Evolutionary conservation across 2,329 filamentous ascomycete species (phyloP).

Genomic region (Dothiorella sarmentorum): DNA sequence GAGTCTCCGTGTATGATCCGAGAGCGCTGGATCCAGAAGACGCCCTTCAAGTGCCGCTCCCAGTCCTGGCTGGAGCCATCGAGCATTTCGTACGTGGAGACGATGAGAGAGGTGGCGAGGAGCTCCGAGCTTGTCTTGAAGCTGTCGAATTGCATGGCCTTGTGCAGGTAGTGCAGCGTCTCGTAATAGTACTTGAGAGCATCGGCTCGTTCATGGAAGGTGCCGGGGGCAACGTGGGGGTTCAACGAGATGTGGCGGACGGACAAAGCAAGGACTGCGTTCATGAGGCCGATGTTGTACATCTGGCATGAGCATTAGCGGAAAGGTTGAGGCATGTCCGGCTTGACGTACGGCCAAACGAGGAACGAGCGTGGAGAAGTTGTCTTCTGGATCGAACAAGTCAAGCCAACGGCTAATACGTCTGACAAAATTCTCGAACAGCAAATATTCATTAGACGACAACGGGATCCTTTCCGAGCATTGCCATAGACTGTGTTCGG

Average conservation of each 20-base stretch:
- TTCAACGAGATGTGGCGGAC: constrained; percentile 49
- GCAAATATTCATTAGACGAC: constrained; percentile 17
- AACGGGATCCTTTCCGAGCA: constrained; percentile 2
- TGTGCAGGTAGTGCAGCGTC: constrained; percentile 59
- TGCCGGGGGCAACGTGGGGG: constrained; percentile 18
- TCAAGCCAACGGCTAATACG: constrained; percentile 41
- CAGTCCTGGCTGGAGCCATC: constrained; percentile 55
- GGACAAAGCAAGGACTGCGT: constrained; percentile 56
- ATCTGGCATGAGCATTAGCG: constrained; percentile 26
- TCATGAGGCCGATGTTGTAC: constrained; percentile 55
- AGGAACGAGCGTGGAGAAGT: constrained; percentile 32
- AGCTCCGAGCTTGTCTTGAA: constrained; percentile 59
- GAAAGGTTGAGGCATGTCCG: not conserved
- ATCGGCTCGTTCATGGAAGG: constrained; percentile 28
- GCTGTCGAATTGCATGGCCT: constrained; percentile 55
- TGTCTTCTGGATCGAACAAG: constrained; percentile 41
- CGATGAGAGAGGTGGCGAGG: constrained; percentile 56
- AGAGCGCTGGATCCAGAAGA: constrained; percentile 65
- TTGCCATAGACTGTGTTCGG: constrained; percentile 9
- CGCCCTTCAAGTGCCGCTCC: constrained; percentile 61
- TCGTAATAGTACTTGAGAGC: constrained; percentile 59
- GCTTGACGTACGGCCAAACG: constrained; percentile 27
- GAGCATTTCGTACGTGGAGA: constrained; percentile 65
- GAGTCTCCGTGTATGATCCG: constrained; percentile 59
- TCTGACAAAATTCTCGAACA: constrained; percentile 40